Evolutionary conservation across 148 eudicot genomes (phyloP), one percentile per base, ranked within the genome.

Genomic region (Camellia granthamiana): DNA sequence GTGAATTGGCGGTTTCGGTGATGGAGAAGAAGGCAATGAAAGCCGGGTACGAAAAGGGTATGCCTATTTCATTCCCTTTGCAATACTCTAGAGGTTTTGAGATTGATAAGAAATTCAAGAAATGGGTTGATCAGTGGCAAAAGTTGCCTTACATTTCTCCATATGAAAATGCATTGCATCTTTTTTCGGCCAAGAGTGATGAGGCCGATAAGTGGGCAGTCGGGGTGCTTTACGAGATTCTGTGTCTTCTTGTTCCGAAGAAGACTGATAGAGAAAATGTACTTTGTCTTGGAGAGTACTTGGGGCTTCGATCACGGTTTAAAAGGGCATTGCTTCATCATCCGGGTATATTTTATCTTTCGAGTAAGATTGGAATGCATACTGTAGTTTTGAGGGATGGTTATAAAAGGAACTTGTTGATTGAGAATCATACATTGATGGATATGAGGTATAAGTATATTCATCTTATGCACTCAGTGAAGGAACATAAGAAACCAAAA

Each of bases 261-360:
- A 95, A 95, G 89, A 90, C 90, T 4, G 97, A 93, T 64, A 88
- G 88, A 86, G 94, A 92, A 43, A 90, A 86, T 81, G 2, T 93
- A 59, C 88, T 93, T 55, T 49, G 64, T 72, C 78, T 91, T 56
- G 98, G 98, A 19, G 93, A 90, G 77, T 88, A 81, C 84, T 82
- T 93, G 83, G 98, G 98, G 46, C 81, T 95, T 76, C 80, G 91
- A 79, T 68, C 92, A 19, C 90, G 99, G 91, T 83, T 93, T 81
- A 92, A 89, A 79, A 90, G 83, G 52, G 94, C 99, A 2, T 72
- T 93, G 83, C 88, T 90, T 79, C 90, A 93, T 61, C 97, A 93
- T 87, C 97, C 97, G 0, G 99, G 97, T 23, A 93, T 95, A 74
- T 95, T 95, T 73, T 95, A 95, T 83, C 82, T 90, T 80, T 95